Evolutionary conservation across 1,284 basidiomycete species (phyloP), one percentile per base, ranked within the genome.

Genomic region (Ganoderma resinaceum): DNA sequence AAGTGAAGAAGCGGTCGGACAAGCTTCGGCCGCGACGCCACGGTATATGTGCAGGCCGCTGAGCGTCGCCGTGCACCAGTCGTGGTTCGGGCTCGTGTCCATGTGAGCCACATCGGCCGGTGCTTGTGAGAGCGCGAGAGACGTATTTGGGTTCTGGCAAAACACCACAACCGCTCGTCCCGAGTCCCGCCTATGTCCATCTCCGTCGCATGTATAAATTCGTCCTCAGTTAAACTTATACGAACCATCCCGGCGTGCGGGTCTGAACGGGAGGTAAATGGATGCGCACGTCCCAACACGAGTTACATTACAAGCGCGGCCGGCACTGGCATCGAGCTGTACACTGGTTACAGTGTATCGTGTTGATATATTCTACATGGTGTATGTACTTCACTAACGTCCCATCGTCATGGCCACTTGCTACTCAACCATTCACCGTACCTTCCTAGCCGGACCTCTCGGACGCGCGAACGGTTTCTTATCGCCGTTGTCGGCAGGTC

Each of bases 391-490:
- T 38, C 58, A 11, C 8, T 33, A 59, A 23, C 16, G 9, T 60
- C n/a, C n/a, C 58, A 16, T 49, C 23, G 46, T 49, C 23, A 23
- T 49, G 11, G n/a, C 46, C 20, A 49, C 23, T 49, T 20, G 4
- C 6, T 26, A 12, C 37, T 16, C 11, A 35, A 40, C 11, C 14
- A 7, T 60, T 63, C 46, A 84, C 49, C 80, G 80, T 74, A 23
- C 23, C 37, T 77, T 83, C 77, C 83, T 80, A 37, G 76, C 82
- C 57, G 90, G 91, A 0, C 88, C 89, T 75, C 81, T 87, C 23
- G 91, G 91, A 63, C 83, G 82, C 2, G 90, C 87, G 76, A 92
- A 92, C 8, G 83, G 76, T 66, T 84, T 84, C 67, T 80, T 80
- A 72, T 82, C 81, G 2, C 76, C 76, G 23, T 65, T 66, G 1